These are phyloP conservation scores for Microascus cirrosus DNA, from an alignment of 2,329 filamentous ascomycete genomes.

Conservation along the genomic window DNA sequence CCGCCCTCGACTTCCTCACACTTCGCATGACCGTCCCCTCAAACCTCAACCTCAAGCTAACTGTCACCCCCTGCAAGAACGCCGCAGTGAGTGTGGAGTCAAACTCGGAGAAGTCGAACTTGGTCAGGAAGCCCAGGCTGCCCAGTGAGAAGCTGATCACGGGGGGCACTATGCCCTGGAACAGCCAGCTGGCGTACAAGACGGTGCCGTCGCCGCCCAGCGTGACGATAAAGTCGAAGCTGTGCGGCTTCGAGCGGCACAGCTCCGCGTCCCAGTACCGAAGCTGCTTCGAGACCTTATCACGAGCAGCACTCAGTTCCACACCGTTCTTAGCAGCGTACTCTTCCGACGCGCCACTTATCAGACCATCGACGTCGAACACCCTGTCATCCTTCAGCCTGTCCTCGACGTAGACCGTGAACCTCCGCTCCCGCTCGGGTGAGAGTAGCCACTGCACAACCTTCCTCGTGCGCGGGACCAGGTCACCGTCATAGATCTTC, in stretches of 20 bases:
- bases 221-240: constrained; percentile 88
- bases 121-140: constrained; percentile 88
- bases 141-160: constrained; percentile 86
- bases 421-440: constrained; percentile 52
- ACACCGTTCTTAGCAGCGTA: constrained; percentile 23
- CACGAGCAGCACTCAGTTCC: constrained; percentile 19
- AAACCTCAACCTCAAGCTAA: constrained; percentile 79
- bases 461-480: constrained; percentile 68
- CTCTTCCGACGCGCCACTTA: constrained; percentile 44
- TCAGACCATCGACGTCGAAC: constrained; percentile 62
- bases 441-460: constrained; percentile 72
- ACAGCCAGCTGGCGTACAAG: constrained; percentile 90
- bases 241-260: constrained; percentile 67
- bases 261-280: constrained; percentile 77
- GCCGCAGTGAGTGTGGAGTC: constrained; percentile 56
- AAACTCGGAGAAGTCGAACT: constrained; percentile 82
- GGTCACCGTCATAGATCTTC: constrained; percentile 76
- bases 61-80: constrained; percentile 75
- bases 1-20: constrained; percentile 27
- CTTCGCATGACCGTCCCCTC: constrained; percentile 90
- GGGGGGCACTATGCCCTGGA: constrained; percentile 88
- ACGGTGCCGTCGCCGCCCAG: constrained; percentile 95
- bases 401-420: constrained; percentile 76
- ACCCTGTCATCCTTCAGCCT: constrained; percentile 58
- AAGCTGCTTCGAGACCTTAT: constrained; percentile 40